Conservation (phyloP, 345 rosid species). For the Gossypium sturtianum region DNA sequence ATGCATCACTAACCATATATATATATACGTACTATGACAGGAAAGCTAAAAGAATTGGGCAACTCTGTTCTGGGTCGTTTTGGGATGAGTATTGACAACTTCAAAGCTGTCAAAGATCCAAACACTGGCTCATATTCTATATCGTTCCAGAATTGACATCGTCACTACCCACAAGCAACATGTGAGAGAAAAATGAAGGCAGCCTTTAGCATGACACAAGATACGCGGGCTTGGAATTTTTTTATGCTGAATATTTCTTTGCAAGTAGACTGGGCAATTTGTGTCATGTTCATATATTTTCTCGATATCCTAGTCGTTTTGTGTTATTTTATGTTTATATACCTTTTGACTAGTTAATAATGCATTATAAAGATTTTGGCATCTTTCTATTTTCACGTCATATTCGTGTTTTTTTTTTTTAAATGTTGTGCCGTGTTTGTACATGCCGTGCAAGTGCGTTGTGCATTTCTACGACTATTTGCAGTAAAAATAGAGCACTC, state of each 20-base stretch:
- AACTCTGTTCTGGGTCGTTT: slow-evolving; percentile 76
- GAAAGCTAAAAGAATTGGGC: slow-evolving; percentile 88
- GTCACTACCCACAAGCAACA: background rate
- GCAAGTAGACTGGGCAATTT: background rate
- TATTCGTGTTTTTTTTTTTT: too few species aligned
- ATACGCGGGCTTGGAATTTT: background rate
- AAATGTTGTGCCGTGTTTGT: too few species aligned
- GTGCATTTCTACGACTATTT: background rate
- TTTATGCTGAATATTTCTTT: background rate
- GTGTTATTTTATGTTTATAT: background rate
- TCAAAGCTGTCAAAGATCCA: slow-evolving; percentile 94
- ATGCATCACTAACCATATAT: background rate
- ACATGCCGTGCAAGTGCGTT: background rate
- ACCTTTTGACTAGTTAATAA: background rate
- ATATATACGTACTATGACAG: slow-evolving; percentile 24
- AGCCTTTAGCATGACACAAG: background rate
- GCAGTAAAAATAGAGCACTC: background rate
- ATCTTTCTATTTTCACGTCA: background rate
- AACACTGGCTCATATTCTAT: slow-evolving; percentile 88
- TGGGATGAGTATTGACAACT: slow-evolving; percentile 92
- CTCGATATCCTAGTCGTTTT: background rate
- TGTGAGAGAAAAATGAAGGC: background rate
- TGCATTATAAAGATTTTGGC: background rate
- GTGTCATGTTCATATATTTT: background rate
- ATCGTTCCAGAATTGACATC: slow-evolving; percentile 53